Base-by-base conservation (phyloP, 169 alveolate species). In the Blepharisma undulans region DNA sequence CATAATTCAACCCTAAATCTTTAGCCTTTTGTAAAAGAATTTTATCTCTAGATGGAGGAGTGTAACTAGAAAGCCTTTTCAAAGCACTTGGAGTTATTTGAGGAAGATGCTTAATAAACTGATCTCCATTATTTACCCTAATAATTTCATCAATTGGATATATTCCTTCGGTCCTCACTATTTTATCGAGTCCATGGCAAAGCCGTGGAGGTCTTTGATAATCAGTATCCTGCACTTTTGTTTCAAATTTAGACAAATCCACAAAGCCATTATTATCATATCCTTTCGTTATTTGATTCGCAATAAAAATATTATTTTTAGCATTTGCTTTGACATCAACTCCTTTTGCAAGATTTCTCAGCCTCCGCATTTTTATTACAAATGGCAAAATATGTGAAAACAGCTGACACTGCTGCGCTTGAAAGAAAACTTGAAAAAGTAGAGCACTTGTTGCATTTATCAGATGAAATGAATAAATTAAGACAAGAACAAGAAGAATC, bases 41-140 rank as follows among this genome's bases (percentile, higher is more conserved):
- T 32, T 72, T 48, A 84, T 96, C 98, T 34, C 92, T 59, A 1
- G 96, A 93, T 76, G 98, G 97, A 1, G 96, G 96, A 21, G 82
- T 32, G 84, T 96, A 96, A 21, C 86, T 93, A 59, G 94, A 78
- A 34, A 95, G 92, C 19, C 92, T 36, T 27, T 91, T 72, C 8
- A 79, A 91, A 29, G 74, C 81, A 1, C 74, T 59, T 0, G 87
- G 78, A 33, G 76, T 76, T 29, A 90, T 76, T 27, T 77, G 12
- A 30, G 90, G 89, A 30, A 85, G 72, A 32, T 77, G 66, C 16
- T 33, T 80, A 29, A 90, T 72, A 90, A 90, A 90, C 36, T 87
- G 84, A 32, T 21, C 86, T 59, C 77, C 91, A 29, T 87, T 71
- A 48, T 77, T 22, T 10, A 84, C 29, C 91, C 10, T 27, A 25